Percentiles rank a stretch among this genome's conserved stretches.
Evolutionary conservation across 2,329 filamentous ascomycete genomes (phyloP).

Genomic region (Hypoxylon sp.): DNA sequence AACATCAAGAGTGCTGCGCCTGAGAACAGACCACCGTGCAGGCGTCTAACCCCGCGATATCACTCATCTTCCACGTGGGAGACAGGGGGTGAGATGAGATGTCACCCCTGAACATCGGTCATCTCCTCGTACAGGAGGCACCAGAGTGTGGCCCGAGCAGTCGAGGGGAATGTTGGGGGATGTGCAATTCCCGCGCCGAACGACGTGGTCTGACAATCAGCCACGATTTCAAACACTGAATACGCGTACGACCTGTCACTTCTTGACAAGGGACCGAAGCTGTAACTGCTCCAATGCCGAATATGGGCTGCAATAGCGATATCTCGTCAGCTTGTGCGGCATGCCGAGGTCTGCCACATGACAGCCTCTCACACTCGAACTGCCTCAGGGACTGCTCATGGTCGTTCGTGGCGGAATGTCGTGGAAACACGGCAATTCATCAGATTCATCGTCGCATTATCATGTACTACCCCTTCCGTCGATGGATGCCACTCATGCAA

Average conservation of each 20-base stretch:
- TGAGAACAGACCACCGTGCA: conserved; percentile 38
- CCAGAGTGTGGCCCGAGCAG: conserved; percentile 23
- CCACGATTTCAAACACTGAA: conserved; percentile 10
- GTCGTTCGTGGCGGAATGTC: conserved; percentile 28
- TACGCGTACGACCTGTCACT: conserved; percentile 7
- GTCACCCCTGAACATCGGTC: conserved; percentile 33
- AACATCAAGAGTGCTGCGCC: conserved; percentile 28
- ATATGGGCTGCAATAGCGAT: conserved; percentile 4
- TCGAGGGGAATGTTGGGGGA: neutral
- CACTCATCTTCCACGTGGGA: conserved; percentile 37
- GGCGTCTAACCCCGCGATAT: conserved; percentile 36
- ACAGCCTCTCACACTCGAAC: conserved; percentile 25
- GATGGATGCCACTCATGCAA: conserved; percentile 13
- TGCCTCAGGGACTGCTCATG: conserved; percentile 26
- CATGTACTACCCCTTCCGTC: conserved; percentile 14
- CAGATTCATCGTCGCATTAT: conserved; percentile 8
- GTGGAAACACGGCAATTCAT: conserved; percentile 15
- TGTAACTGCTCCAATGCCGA: conserved; percentile 15
- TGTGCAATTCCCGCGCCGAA: conserved; percentile 25
- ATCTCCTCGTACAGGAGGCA: conserved; percentile 20
- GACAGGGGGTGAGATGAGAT: conserved; percentile 32
- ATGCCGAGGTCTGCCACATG: conserved; percentile 16
- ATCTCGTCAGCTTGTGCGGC: conserved; percentile 10
- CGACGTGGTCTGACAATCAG: conserved; percentile 33
- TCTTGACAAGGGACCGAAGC: conserved; percentile 12